Base-by-base conservation (phyloP, 2,329 filamentous ascomycete species). In the Ceratocystis cacaofunesta region DNA sequence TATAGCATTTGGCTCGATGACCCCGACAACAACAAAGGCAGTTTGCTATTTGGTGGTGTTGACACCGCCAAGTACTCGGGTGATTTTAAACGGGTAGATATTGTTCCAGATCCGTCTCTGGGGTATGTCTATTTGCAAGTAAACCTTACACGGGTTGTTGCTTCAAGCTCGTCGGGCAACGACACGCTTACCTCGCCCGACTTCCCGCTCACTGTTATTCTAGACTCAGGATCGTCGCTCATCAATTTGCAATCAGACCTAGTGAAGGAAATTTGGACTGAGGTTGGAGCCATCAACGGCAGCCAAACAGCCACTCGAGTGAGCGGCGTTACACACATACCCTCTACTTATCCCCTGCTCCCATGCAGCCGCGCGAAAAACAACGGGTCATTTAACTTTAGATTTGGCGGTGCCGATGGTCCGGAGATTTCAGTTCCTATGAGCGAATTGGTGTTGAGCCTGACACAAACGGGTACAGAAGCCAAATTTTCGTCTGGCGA, bases 21-120 rank as follows among this genome's bases (percentile, higher is more conserved):
- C 64, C 72, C 82, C 8, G 78, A 78, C 66, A 75, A 87, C 0
- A 85, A 79, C 67, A 85, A 80, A 1, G 89, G 89, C 44, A 86
- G 78, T 69, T 86, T 92, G 67, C 77, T 92, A 1, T 94, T 92
- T 69, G 89, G 89, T 48, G 89, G 88, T n/a, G 84, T 92, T 67
- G 88, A 92, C 72, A 88, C 83, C 0, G 82, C 80, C 67, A 92
- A 92, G 72, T 94, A 85, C 74, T 72, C 78, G 0, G 88, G 88
- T 61, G 73, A 81, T 1, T 78, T 92, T 41, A 78, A 79, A 58
- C 82, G 79, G 5, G 77, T 91, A 32, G 78, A 85, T 17, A 78
- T 90, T 68, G 76, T 74, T 3, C 64, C 69, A 15, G 65, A 84
- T 70, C 72, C 77, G 61, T 63, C 77, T 62, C 63, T 77, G 62